Base-by-base conservation (phyloP, 2,329 filamentous ascomycete genomes). In the Diaporthe velutina region DNA sequence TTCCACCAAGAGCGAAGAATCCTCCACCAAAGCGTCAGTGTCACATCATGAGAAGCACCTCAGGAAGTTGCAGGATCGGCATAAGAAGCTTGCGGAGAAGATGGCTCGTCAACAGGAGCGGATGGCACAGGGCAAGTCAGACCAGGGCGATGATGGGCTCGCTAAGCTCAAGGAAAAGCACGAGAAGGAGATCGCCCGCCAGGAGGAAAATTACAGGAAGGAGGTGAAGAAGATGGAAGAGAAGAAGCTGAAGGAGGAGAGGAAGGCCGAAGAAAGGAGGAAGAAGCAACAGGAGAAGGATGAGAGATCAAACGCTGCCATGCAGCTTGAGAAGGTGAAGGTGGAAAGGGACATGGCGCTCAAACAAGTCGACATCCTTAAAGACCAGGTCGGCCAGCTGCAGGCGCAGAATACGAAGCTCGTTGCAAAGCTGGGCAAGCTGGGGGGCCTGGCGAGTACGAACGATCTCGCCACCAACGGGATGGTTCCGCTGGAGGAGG, bases 161-260 rank as follows among this genome's bases (percentile, higher is more conserved):
- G 86, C 88, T 40, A 93, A 91, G 80, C 86, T 91, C 10, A 88
- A 89, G 40, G 90, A 93, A 80, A 92, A 90, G 79, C 91, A 94
- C 81, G 88, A 91, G 60, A 86, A 85, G 64, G 91, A 93, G 77
- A 81, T 92, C 0, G 89, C 90, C 57, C 94, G 93, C 80, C 90
- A 92, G 70, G 90, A 93, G 77, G 91, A 91, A 61, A 93, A 92
- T 78, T 92, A 92, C 78, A 88, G 89, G 76, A 88, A 88, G 17
- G 92, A 95, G 79, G 84, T 93, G 60, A 85, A 85, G 76, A 93
- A 92, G 82, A 83, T 94, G 2, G 90, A 94, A 77, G 88, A 91
- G 77, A 91, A 91, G 83, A 90, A 90, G 64, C 85, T 87, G 74
- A 88, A 88, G 74, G 93, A 95, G 79, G 86, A 90, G 75, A 86